Percentiles rank a stretch among this genome's conserved stretches.
phyloP scores from a whole-genome alignment of 495 filamentous ascomycete genomes.

The Penicillium tannophilum region DNA sequence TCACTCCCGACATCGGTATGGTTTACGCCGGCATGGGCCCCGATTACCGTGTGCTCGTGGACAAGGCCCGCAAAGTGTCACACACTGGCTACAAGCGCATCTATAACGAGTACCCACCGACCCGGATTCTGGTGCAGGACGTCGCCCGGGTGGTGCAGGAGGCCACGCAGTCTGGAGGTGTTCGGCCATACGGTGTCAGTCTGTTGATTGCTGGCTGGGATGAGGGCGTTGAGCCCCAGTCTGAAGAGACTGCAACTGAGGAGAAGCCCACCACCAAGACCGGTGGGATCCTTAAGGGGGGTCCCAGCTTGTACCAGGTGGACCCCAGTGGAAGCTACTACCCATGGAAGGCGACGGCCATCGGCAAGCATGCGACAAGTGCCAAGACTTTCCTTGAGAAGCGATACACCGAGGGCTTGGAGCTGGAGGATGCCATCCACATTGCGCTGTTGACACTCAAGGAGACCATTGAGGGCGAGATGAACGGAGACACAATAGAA shows the following conservation, averaged over 20 bases:
- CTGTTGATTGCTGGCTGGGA: slow-evolving; percentile 97
- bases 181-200: slow-evolving; percentile 96
- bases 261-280: slow-evolving; percentile 78
- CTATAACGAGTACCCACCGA: slow-evolving; percentile 99
- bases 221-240: slow-evolving; percentile 86
- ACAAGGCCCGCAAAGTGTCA: slow-evolving; percentile 97
- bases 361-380: slow-evolving; percentile 96
- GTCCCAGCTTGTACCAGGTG: slow-evolving; percentile 96
- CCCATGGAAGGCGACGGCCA: slow-evolving; percentile 98
- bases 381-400: slow-evolving; percentile 99
- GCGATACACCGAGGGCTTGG: slow-evolving; percentile 93
- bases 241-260: slow-evolving; percentile 50
- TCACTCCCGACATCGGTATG: slow-evolving; percentile 99
- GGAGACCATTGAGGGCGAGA: slow-evolving; percentile 98
- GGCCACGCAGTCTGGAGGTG: slow-evolving; percentile 95
- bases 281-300: slow-evolving; percentile 92
- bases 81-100: slow-evolving; percentile 99
- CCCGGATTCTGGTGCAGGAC: slow-evolving; percentile 97
- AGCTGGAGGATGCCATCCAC: slow-evolving; percentile 97
- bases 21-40: slow-evolving; percentile 99
- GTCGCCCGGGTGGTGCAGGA: slow-evolving; percentile 98
- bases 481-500: slow-evolving; percentile 99
- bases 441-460: slow-evolving; percentile 97
- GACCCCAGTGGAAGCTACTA: slow-evolving; percentile 97
- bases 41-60: slow-evolving; percentile 95